phyloP scores from a whole-genome alignment of 768 basidiomycete species.

The Agaricus blazei region DNA sequence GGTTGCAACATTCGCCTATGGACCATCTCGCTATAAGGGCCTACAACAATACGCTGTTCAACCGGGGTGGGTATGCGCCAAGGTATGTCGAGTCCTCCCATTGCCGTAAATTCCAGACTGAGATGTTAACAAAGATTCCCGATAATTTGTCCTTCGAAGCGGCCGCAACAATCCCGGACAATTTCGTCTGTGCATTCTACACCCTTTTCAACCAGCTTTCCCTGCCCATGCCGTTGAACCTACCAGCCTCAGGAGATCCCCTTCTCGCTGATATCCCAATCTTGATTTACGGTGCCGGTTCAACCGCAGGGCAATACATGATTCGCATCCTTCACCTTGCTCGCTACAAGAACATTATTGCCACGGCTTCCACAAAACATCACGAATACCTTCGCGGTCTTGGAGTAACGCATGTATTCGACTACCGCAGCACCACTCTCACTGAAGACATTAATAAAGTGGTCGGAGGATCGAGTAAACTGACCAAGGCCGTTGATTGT shows the following conservation, averaged over 20 bases:
- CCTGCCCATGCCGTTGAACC: constrained; percentile 27
- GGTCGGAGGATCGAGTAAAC: constrained; percentile 27
- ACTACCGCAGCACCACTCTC: constrained; percentile 33
- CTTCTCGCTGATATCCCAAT: constrained; percentile 28
- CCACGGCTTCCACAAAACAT: constrained; percentile 35
- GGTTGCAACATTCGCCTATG: constrained; percentile 24
- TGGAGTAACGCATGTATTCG: constrained; percentile 35
- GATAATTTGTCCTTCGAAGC: constrained; percentile 29
- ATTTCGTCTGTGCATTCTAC: constrained; percentile 36
- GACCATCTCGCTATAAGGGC: constrained; percentile 22
- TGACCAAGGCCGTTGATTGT: constrained; percentile 32
- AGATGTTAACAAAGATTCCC: constrained; percentile 29
- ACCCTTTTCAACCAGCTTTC: constrained; percentile 34
- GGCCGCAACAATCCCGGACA: constrained; percentile 34
- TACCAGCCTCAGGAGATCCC: constrained; percentile 25
- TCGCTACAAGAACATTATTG: constrained; percentile 37
- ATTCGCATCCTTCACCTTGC: constrained; percentile 35
- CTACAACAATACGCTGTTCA: constrained; percentile 32
- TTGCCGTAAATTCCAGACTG: background rate
- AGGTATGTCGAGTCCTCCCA: constrained; percentile 22
- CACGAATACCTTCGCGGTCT: constrained; percentile 32
- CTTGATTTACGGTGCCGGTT: constrained; percentile 40
- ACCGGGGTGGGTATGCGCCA: constrained; percentile 24
- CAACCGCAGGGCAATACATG: constrained; percentile 33
- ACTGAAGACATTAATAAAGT: constrained; percentile 28